phyloP scores from a whole-genome alignment of 2,329 filamentous ascomycete genomes.

The Fusarium metavorans region DNA sequence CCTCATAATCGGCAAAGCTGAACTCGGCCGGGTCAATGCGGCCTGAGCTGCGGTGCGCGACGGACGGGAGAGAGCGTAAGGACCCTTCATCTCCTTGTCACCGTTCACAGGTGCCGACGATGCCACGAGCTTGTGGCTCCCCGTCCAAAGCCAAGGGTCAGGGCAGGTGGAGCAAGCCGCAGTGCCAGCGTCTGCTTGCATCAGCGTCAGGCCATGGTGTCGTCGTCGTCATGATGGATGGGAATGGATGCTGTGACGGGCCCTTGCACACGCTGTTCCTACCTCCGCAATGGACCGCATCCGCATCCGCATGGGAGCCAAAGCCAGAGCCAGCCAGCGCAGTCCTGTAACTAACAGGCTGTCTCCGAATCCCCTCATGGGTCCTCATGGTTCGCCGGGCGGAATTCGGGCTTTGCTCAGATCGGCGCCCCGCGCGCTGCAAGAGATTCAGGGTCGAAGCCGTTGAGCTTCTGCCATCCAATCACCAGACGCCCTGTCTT shows the following conservation, averaged over 20 bases:
- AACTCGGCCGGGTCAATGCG: conserved; percentile 33
- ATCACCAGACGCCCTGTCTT: conserved; percentile 19
- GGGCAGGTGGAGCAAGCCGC: conserved; percentile 37
- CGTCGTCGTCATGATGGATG: conserved; percentile 19
- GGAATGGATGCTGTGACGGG: conserved; percentile 17
- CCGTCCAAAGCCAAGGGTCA: conserved; percentile 15
- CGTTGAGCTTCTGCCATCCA: conserved; percentile 8
- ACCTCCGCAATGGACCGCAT: neutral
- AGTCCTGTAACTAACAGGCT: conserved; percentile 10
- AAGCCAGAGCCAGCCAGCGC: neutral
- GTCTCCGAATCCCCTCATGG: conserved; percentile 7
- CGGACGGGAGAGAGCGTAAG: conserved; percentile 22
- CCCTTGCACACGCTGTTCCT: neutral
- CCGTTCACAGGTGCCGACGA: conserved; percentile 35
- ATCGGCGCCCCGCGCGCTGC: conserved; percentile 10
- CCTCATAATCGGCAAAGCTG: conserved; percentile 40
- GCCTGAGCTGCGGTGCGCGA: conserved; percentile 10
- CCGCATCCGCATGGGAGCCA: neutral
- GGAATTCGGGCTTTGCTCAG: conserved; percentile 25
- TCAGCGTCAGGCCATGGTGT: conserved; percentile 43
- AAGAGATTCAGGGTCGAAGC: conserved; percentile 13
- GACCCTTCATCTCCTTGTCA: conserved; percentile 26
- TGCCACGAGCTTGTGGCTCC: conserved; percentile 34
- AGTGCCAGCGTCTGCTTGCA: conserved; percentile 39
- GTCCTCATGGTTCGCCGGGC: conserved; percentile 16